A percentile compares a stretch with the other conserved stretches of the same genome.
Evolutionary conservation across 768 basidiomycete genomes (phyloP).

Genomic region (Baorangia bicolor): DNA sequence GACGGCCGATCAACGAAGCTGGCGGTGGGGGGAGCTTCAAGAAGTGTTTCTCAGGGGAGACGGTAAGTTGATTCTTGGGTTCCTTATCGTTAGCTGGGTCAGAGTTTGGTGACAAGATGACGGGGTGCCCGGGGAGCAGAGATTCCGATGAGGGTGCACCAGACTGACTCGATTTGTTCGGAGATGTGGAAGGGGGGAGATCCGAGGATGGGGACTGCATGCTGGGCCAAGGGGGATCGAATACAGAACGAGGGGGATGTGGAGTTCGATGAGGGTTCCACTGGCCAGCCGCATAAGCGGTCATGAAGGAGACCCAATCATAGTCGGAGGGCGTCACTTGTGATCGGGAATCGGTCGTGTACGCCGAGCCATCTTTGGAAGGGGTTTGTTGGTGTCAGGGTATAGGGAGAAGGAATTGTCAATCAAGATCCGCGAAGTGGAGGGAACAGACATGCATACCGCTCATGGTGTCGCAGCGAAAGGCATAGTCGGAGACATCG

Average conservation of each 20-base stretch:
- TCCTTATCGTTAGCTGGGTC: conserved; percentile 21
- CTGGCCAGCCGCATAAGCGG: conserved; percentile 71
- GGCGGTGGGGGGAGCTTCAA: conserved; percentile 26
- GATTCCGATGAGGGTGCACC: conserved; percentile 10
- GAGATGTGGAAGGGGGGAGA: not conserved
- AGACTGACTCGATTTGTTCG: conserved; percentile 10
- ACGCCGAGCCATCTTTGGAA: conserved; percentile 13
- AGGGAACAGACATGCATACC: conserved; percentile 19
- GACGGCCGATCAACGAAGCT: conserved; percentile 35
- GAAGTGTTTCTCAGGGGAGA: conserved; percentile 27
- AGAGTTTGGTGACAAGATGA: conserved; percentile 8
- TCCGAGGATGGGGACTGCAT: conserved; percentile 12
- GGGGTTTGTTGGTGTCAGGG: conserved; percentile 8
- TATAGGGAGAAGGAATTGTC: conserved; percentile 14
- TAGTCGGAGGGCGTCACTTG: conserved; percentile 33
- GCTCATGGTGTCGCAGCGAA: conserved; percentile 15
- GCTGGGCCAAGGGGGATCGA: conserved; percentile 22
- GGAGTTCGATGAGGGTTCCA: conserved; percentile 81
- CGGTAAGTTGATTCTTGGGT: conserved; percentile 13
- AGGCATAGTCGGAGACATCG: conserved; percentile 10
- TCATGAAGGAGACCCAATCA: conserved; percentile 77
- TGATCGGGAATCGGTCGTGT: conserved; percentile 16
- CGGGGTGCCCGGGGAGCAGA: conserved; percentile 3
- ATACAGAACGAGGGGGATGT: conserved; percentile 46
- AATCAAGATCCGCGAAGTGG: conserved; percentile 1